phyloP scores from a whole-genome alignment of 768 basidiomycete species.

The Termitomyces sp. region DNA sequence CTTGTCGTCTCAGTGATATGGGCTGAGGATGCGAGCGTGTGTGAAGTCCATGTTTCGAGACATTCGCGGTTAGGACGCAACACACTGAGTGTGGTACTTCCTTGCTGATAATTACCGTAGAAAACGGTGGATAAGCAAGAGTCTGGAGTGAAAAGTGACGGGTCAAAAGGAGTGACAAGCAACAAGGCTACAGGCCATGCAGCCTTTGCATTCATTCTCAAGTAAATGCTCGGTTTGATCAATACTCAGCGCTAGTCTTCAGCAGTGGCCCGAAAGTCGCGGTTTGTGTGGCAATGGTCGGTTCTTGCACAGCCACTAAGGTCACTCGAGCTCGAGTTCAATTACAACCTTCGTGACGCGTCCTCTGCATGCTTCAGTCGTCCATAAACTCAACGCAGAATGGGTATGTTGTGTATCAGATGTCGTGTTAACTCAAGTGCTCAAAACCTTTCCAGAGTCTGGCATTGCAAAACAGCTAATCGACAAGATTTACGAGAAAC shows the following conservation, averaged over 20 bases:
- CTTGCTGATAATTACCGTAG: constrained; percentile 55
- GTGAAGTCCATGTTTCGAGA: constrained; percentile 30
- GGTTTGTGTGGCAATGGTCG: neutral
- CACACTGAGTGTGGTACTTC: constrained; percentile 38
- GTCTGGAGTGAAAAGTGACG: constrained; percentile 33
- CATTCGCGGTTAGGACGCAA: constrained; percentile 45
- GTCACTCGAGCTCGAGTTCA: neutral
- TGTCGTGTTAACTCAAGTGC: neutral
- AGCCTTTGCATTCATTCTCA: constrained; percentile 17
- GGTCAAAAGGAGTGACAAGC: constrained; percentile 46
- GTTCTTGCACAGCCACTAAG: constrained; percentile 21
- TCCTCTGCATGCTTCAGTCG: constrained; percentile 11
- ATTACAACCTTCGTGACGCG: constrained; percentile 1
- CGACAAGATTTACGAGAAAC: constrained; percentile 96
- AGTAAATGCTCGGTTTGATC: no score
- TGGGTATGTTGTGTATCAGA: constrained; percentile 24
- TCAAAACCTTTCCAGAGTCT: constrained; percentile 48
- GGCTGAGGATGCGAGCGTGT: constrained; percentile 26
- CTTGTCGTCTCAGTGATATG: constrained; percentile 25
- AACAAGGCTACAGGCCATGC: constrained; percentile 31
- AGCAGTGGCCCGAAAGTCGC: no score
- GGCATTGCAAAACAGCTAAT: constrained; percentile 77
- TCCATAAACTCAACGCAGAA: constrained; percentile 11
- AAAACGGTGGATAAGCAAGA: constrained; percentile 51
- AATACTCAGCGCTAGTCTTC: no score